These are phyloP conservation scores for Blastobotrys persicus DNA, from an alignment of 1,139 yeast species.

Conservation along the genomic window DNA sequence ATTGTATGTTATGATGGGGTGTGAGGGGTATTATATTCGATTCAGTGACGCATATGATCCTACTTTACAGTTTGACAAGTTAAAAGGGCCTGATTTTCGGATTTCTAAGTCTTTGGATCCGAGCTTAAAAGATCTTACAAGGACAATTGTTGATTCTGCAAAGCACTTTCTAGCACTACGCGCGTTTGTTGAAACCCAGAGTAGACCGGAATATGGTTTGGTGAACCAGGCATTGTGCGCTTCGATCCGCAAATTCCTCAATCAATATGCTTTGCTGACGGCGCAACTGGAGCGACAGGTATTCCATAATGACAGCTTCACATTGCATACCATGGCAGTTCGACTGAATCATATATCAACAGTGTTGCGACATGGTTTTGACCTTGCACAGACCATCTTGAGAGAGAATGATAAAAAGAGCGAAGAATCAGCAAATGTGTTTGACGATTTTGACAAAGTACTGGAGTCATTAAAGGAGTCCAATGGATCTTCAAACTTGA, in stretches of 20 bases:
- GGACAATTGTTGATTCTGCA: conserved; percentile 59
- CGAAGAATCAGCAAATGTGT: conserved; percentile 26
- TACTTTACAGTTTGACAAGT: conserved; percentile 35
- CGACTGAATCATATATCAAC: conserved; percentile 38
- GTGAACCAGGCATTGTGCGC: conserved; percentile 72
- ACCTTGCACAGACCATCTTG: conserved; percentile 49
- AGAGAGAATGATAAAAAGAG: conserved; percentile 32
- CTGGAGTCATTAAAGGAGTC: conserved; percentile 31
- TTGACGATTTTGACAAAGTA: conserved; percentile 33
- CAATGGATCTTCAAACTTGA: conserved; percentile 25
- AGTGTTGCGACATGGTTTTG: conserved; percentile 57
- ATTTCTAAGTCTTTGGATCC: conserved; percentile 72
- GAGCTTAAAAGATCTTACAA: conserved; percentile 69
- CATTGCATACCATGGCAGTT: conserved; percentile 51
- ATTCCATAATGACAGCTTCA: conserved; percentile 44
- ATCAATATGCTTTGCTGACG: conserved; percentile 49
- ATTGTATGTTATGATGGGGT: conserved; percentile 64
- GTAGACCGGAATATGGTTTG: conserved; percentile 58
- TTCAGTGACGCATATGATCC: conserved; percentile 63
- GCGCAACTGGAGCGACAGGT: conserved; percentile 56
- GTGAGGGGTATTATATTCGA: conserved; percentile 76
- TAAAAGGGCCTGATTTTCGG: conserved; percentile 72
- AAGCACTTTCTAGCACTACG: conserved; percentile 56
- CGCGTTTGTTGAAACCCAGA: conserved; percentile 57
- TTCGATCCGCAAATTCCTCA: conserved; percentile 52